A percentile compares a stretch with the other conserved stretches of the same genome.
Conservation (phyloP, 1,139 yeast genomes). For the Protomyces arabidopsidicola region DNA sequence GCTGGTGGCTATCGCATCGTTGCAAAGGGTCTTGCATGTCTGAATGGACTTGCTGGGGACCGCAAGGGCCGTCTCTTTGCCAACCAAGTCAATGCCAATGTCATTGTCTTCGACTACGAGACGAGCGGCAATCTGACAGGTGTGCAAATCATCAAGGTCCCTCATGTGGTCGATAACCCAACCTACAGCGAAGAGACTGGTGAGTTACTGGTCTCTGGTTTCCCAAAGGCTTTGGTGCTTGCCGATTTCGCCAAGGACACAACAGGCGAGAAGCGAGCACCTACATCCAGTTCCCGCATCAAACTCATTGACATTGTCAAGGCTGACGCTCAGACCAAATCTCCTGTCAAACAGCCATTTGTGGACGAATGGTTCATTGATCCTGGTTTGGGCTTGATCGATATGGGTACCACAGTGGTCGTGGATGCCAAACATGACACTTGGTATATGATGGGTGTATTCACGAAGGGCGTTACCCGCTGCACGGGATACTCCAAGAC, state of each 20-base stretch:
- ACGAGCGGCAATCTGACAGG: slow-evolving; percentile 1
- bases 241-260: slow-evolving; percentile 14
- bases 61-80: slow-evolving; percentile 14
- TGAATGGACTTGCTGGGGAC: slow-evolving; percentile 23
- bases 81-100: slow-evolving; percentile 19
- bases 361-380: slow-evolving; percentile 20
- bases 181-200: slow-evolving; percentile 12
- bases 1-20: slow-evolving; percentile 15
- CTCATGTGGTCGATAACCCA: slow-evolving; percentile 19
- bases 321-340: neutral
- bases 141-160: slow-evolving; percentile 10
- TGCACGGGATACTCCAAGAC: slow-evolving; percentile 21
- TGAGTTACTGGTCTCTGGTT: slow-evolving; percentile 11
- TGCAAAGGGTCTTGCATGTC: slow-evolving; percentile 1
- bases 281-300: slow-evolving; percentile 17
- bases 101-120: slow-evolving; percentile 10
- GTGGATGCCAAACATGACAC: slow-evolving; percentile 16
- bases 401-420: slow-evolving; percentile 19
- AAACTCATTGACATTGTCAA: slow-evolving; percentile 5
- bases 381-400: slow-evolving; percentile 12
- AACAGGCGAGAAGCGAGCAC: neutral
- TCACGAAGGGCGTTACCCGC: slow-evolving; percentile 5
- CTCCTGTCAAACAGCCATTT: slow-evolving; percentile 5
- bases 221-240: slow-evolving; percentile 9
- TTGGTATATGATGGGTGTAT: slow-evolving; percentile 21